phyloP scores from a whole-genome alignment of 805 yeast species.

The Saccharomycopsis selenospora region DNA sequence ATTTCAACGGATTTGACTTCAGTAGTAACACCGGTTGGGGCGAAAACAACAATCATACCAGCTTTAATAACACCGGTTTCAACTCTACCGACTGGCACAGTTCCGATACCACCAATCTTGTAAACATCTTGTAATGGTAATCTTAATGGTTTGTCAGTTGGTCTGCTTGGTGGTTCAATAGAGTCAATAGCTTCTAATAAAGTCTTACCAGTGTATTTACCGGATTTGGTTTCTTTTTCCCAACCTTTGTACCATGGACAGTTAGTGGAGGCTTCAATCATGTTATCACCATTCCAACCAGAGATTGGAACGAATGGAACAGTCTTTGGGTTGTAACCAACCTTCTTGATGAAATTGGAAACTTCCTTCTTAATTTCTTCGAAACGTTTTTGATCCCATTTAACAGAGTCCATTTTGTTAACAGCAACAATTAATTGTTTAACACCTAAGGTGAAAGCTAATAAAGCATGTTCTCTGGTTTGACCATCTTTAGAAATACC shows the following conservation, averaged over 20 bases:
- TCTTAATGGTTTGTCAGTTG: constrained; percentile 81
- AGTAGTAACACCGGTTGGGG: constrained; percentile 88
- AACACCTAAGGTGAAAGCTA: constrained; percentile 87
- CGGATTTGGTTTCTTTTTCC: constrained; percentile 70
- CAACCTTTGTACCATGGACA: constrained; percentile 87
- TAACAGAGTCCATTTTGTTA: constrained; percentile 93
- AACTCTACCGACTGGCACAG: constrained; percentile 91
- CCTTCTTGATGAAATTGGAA: constrained; percentile 75
- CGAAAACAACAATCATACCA: constrained; percentile 83
- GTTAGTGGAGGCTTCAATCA: constrained; percentile 77
- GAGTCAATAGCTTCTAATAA: constrained; percentile 80
- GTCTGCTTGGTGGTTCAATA: constrained; percentile 73
- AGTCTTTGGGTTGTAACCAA: constrained; percentile 76
- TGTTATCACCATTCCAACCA: constrained; percentile 92
- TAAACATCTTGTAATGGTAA: constrained; percentile 86
- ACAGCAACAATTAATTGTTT: constrained; percentile 81
- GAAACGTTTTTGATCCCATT: constrained; percentile 78
- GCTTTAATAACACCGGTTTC: constrained; percentile 90
- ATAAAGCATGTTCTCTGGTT: constrained; percentile 90
- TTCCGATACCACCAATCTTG: constrained; percentile 90
- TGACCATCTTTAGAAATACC: constrained; percentile 94
- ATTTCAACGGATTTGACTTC: constrained; percentile 85
- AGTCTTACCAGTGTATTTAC: constrained; percentile 70
- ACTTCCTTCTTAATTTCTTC: constrained; percentile 71
- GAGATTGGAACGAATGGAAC: constrained; percentile 87